A percentile compares a stretch with the other conserved stretches of the same genome.
Evolutionary conservation across 208 protist genomes (phyloP).

Genomic region (Trypanosoma melophagium): DNA sequence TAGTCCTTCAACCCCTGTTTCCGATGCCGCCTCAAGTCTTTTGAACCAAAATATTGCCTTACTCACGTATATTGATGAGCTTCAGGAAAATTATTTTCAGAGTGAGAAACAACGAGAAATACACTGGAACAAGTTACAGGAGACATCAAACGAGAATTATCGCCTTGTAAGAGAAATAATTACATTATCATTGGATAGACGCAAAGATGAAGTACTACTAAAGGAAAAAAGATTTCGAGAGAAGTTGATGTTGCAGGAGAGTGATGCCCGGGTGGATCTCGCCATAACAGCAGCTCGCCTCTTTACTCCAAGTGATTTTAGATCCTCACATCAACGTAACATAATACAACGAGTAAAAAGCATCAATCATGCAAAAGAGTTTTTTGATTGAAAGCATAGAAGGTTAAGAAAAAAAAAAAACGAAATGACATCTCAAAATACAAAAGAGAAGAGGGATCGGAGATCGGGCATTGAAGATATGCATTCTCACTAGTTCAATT

Average conservation of each 20-base stretch:
- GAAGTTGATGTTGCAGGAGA: background rate
- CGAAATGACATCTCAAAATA: too few relatives aligned
- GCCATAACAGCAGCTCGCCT: background rate
- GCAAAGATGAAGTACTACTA: conserved; percentile 4
- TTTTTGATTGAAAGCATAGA: too few relatives aligned
- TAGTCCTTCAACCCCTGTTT: background rate
- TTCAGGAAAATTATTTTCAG: background rate
- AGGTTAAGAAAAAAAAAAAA: too few relatives aligned
- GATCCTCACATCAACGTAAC: background rate
- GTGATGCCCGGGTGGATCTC: background rate
- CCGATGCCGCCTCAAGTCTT: background rate
- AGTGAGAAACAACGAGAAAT: background rate
- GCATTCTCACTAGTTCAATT: too few relatives aligned
- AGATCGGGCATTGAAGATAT: too few relatives aligned
- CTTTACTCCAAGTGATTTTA: background rate
- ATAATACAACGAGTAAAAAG: background rate
- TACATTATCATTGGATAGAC: background rate
- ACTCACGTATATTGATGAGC: background rate
- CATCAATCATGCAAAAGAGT: too few relatives aligned
- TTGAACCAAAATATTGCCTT: conserved; percentile 8
- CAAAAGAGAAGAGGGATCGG: too few relatives aligned
- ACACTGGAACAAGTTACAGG: background rate
- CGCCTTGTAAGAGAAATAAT: background rate
- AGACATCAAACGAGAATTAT: conserved; percentile 15
- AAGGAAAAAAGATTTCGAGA: conserved; percentile 14